Percentiles rank a stretch among this genome's conserved stretches.
Evolutionary conservation across 2,329 filamentous ascomycete species (phyloP).

Genomic region (Penicillium sp.): DNA sequence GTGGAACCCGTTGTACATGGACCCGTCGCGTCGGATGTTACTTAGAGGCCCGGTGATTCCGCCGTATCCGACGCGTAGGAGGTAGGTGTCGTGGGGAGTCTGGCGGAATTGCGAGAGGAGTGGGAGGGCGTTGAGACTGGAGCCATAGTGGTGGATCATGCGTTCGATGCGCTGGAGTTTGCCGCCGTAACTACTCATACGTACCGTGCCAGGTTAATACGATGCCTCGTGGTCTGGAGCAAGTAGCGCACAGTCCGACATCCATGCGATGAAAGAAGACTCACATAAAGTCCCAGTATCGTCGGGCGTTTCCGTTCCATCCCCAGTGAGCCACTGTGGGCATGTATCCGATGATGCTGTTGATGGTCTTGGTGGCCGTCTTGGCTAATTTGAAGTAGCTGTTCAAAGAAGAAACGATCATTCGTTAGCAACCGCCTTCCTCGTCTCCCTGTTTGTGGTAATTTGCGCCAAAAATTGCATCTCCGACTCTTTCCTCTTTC

Average conservation of each 20-base stretch:
- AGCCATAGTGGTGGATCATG: conserved; percentile 58
- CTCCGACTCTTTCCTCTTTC: too few relatives aligned
- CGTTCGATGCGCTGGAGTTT: conserved; percentile 41
- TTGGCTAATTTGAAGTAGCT: conserved; percentile 46
- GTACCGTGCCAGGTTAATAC: too few relatives aligned
- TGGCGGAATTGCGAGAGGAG: conserved; percentile 48
- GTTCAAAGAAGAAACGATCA: background rate
- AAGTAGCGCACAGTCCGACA: background rate
- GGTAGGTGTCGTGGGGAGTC: conserved; percentile 44
- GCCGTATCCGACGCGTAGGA: conserved; percentile 51
- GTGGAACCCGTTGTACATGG: conserved; percentile 52
- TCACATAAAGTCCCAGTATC: conserved; percentile 55
- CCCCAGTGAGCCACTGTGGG: conserved; percentile 57
- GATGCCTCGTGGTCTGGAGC: too few relatives aligned
- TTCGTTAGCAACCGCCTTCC: too few relatives aligned
- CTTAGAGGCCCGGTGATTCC: conserved; percentile 49
- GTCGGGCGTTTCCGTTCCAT: conserved; percentile 56
- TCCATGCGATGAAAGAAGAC: background rate
- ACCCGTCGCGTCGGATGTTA: conserved; percentile 53
- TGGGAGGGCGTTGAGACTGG: conserved; percentile 52
- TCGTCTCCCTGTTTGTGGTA: too few relatives aligned
- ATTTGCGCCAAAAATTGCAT: too few relatives aligned
- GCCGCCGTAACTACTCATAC: conserved; percentile 31
- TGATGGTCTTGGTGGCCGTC: conserved; percentile 49
- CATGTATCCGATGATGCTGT: conserved; percentile 52